A percentile compares a stretch with the other conserved stretches of the same genome.
Conservation (phyloP, 2,329 filamentous ascomycete species). For the Aureobasidium musti region DNA sequence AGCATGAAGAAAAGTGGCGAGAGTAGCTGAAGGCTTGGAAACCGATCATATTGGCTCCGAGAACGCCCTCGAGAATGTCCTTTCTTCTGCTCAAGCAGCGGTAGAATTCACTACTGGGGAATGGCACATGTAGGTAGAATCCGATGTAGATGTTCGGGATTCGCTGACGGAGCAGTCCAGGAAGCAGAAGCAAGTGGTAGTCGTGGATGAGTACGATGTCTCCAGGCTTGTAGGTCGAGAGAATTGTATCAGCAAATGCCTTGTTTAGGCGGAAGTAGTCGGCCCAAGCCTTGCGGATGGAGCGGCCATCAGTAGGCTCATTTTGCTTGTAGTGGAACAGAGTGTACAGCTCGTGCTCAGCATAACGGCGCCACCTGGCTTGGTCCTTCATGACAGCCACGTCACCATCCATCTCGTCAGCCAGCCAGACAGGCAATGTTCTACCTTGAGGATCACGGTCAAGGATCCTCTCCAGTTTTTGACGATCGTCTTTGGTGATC, state of each 20-base stretch:
- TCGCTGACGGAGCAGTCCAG: conserved; percentile 82
- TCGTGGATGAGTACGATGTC: conserved; percentile 93
- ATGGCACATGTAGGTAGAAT: conserved; percentile 92
- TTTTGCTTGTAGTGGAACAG: conserved; percentile 96
- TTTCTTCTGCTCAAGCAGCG: conserved; percentile 85
- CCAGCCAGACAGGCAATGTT: conserved; percentile 86
- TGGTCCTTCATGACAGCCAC: conserved; percentile 76
- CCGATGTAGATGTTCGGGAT: conserved; percentile 89
- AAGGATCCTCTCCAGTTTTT: conserved; percentile 72
- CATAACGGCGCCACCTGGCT: conserved; percentile 82
- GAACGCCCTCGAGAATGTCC: conserved; percentile 83
- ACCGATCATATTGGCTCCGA: conserved; percentile 89
- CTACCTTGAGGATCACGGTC: conserved; percentile 71
- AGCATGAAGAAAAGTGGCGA: conserved; percentile 91
- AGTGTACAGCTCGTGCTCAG: conserved; percentile 87
- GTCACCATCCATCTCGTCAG: conserved; percentile 72
- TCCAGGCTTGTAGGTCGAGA: conserved; percentile 86
- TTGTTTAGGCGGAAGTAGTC: conserved; percentile 94
- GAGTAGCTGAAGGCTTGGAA: conserved; percentile 97
- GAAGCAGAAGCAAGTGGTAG: conserved; percentile 88
- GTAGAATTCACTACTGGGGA: conserved; percentile 94
- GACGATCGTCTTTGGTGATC: conserved; percentile 69
- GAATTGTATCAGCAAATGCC: conserved; percentile 84
- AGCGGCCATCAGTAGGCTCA: conserved; percentile 80
- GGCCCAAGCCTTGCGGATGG: conserved; percentile 80